Conservation (phyloP, 371 early-diverging fungal species). For the Mortierella sp. region DNA sequence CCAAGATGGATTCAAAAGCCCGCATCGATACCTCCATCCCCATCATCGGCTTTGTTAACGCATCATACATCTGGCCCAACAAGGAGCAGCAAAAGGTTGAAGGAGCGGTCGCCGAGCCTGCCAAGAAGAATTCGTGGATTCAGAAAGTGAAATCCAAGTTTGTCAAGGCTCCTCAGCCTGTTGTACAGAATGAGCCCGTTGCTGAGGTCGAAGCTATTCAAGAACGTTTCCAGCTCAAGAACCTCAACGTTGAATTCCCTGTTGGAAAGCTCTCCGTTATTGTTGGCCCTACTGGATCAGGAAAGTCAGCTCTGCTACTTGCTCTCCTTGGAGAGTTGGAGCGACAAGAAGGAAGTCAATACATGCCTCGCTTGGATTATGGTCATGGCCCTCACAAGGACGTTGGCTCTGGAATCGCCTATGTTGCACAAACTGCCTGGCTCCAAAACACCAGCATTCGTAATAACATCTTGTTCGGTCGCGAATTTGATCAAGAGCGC, state of each 20-base stretch:
- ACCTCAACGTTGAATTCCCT: constrained; percentile 70
- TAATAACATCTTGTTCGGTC: constrained; percentile 90
- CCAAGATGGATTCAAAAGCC: constrained; percentile 34
- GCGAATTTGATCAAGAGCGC: constrained; percentile 70
- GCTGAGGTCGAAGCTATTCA: constrained; percentile 20
- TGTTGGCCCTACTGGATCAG: constrained; percentile 85
- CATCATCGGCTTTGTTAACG: constrained; percentile 66
- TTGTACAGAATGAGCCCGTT: constrained; percentile 16
- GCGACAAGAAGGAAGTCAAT: constrained; percentile 59
- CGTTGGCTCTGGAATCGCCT: constrained; percentile 70
- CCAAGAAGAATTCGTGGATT: constrained; percentile 26
- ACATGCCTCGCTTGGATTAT: constrained; percentile 62
- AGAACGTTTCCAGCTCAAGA: constrained; percentile 61
- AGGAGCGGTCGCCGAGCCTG: constrained; percentile 3
- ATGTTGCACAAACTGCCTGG: constrained; percentile 91
- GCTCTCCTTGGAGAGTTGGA: constrained; percentile 72
- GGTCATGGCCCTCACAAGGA: constrained; percentile 23
- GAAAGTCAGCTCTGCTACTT: constrained; percentile 84
- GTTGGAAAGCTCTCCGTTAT: constrained; percentile 78
- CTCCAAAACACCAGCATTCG: constrained; percentile 86
- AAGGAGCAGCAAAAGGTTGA: constrained; percentile 32
- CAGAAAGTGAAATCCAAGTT: constrained; percentile 40
- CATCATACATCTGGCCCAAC: constrained; percentile 66
- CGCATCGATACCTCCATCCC: constrained; percentile 3
- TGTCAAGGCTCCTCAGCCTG: constrained; percentile 13